These are phyloP conservation scores for Leccinum subtestaceum DNA, from an alignment of 768 basidiomycete genomes.

Conservation along the genomic window DNA sequence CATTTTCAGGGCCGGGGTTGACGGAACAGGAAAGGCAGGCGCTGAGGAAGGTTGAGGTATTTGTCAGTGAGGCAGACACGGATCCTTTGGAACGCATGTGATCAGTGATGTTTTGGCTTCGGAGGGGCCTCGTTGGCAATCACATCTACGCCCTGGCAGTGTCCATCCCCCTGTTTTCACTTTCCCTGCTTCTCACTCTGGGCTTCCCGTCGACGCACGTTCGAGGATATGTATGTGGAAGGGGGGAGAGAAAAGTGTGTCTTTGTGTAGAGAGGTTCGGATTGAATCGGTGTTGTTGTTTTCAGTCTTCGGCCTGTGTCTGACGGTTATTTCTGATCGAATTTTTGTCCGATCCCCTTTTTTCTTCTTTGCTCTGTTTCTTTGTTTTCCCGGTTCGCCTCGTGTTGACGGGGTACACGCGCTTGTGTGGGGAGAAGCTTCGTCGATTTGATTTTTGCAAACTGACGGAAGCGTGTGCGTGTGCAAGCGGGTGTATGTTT, in stretches of 20 bases:
- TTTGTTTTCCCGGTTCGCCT: background rate
- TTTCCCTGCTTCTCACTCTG: background rate
- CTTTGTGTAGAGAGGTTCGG: background rate
- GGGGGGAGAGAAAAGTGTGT: background rate
- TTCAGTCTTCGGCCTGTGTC: background rate
- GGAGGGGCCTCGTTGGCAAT: background rate
- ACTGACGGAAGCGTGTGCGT: background rate
- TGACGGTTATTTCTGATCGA: constrained; percentile 5
- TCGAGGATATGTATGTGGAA: constrained; percentile 5
- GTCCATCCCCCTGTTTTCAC: background rate
- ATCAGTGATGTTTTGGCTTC: background rate
- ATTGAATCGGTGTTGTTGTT: background rate
- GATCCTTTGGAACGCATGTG: constrained; percentile 75
- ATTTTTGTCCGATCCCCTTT: background rate
- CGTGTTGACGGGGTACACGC: background rate
- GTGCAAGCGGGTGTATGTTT: background rate
- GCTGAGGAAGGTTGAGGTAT: constrained; percentile 47
- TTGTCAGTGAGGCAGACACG: constrained; percentile 68
- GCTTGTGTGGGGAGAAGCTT: constrained; percentile 16
- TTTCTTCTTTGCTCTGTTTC: background rate
- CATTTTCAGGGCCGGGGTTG: constrained; percentile 18
- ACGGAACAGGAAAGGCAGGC: constrained; percentile 32
- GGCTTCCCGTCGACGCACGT: background rate
- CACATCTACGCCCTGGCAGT: background rate
- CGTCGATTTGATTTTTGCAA: constrained; percentile 22